phyloP scores from a whole-genome alignment of 352 stramenopile species.

The Pythium brachiatum region DNA sequence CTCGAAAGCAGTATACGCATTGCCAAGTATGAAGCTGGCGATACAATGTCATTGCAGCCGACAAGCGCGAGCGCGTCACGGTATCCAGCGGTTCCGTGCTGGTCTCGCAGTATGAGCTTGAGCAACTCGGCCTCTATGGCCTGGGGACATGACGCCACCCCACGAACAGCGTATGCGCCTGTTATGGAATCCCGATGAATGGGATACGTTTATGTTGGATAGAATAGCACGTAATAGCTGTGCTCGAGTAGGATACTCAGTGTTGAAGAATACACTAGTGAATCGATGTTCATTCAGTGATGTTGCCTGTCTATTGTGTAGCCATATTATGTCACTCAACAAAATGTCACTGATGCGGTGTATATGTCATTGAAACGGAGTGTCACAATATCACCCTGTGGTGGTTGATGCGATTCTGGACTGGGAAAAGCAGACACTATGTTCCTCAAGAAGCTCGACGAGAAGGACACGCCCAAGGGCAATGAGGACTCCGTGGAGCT shows the following conservation, averaged over 20 bases:
- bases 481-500: constrained; percentile 68
- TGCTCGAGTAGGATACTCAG: neutral
- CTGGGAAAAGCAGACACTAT: constrained; percentile 17
- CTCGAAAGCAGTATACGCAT: neutral
- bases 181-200: neutral
- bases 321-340: neutral
- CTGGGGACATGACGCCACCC: constrained; percentile 2
- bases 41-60: neutral
- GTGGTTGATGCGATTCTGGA: neutral
- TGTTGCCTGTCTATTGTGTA: constrained; percentile 1
- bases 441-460: constrained; percentile 55
- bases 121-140: constrained; percentile 3
- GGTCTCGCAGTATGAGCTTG: constrained; percentile 19
- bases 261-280: neutral
- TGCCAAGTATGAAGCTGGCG: neutral
- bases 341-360: neutral
- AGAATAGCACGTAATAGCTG: neutral
- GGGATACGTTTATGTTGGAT: neutral
- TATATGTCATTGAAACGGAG: neutral
- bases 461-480: constrained; percentile 47
- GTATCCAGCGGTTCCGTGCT: neutral
- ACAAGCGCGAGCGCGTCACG: neutral
- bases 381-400: constrained; percentile 1
- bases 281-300: constrained; percentile 1
- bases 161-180: constrained; percentile 8